Conservation (phyloP, 139 green algal genomes). For the Auxenochlorella pyrenoidosa region DNA sequence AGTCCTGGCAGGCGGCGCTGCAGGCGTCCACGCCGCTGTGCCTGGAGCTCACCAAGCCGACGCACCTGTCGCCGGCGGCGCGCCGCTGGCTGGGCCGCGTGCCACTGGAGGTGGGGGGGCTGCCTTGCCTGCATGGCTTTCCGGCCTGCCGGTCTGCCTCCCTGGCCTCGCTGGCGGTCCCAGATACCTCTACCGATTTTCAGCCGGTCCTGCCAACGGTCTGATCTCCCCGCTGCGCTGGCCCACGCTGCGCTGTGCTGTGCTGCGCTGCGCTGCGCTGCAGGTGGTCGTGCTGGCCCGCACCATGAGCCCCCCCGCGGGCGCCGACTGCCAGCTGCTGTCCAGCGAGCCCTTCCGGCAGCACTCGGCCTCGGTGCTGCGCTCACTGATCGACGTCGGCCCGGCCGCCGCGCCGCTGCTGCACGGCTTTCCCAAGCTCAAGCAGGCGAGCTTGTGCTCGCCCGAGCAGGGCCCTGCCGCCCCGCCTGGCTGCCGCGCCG, state of each 20-base stretch:
- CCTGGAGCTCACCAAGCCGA: slow-evolving; percentile 16
- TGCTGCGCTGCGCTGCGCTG: background rate
- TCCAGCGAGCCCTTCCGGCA: background rate
- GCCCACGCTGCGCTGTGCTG: too few species aligned
- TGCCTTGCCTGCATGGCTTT: background rate
- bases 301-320: background rate
- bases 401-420: background rate
- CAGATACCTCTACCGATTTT: too few species aligned
- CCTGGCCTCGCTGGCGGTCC: too few species aligned
- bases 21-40: background rate
- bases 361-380: slow-evolving; percentile 15
- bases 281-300: slow-evolving; percentile 21
- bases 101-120: slow-evolving; percentile 2
- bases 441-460: background rate
- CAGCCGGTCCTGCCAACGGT: too few species aligned
- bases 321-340: slow-evolving; percentile 17
- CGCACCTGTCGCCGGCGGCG: slow-evolving; percentile 2
- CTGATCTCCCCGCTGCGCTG: too few species aligned
- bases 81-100: slow-evolving; percentile 5
- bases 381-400: slow-evolving; percentile 13
- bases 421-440: slow-evolving; percentile 12
- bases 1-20: slow-evolving; percentile 11
- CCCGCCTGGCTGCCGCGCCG: background rate
- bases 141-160: too few species aligned
- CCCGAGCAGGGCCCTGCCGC: background rate